Base-by-base conservation (phyloP, 108 stramenopile genomes). In the Nitzschia sp. region DNA sequence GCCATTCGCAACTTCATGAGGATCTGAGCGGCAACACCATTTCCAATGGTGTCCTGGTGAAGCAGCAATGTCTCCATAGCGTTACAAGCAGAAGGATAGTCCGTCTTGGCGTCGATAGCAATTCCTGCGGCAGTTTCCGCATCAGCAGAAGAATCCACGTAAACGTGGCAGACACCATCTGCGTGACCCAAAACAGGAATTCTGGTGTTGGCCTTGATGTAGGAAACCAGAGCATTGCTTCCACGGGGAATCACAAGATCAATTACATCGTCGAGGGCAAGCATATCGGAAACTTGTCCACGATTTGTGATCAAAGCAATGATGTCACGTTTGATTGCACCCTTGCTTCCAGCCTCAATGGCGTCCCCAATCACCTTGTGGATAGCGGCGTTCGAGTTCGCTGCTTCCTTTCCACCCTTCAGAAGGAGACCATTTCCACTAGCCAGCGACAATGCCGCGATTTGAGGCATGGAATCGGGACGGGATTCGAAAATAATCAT, bases 191-290 rank as follows among this genome's bases (percentile, higher is more conserved):
- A 78, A 11, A 99, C 98, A 8, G 98, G 98, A 58, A 99, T 98
- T 8, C 80, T 77, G n/a, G 96, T 98, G 70, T 92, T 84, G 25
- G 84, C 77, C 72, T 97, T 91, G 71, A 98, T 93, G 76, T 91
- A 89, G 2, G 80, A 83, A 10, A 98, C 96, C 12, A 98, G 78
- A 3, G 74, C 83, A 70, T 95, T 95, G 65, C 89, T 83, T 20
- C 98, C 98, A 22, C 98, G 88, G 43, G 98, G 98, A 75, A 99
- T 98, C 57, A 98, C 97, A 55, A 99, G 92, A 69, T 99, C 98
- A 61, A 99, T 97, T 39, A 95, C 88, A 65, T 89, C 85, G 41
- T 95, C 94, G 14, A 95, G 77, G 44, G 78, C 78, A 41, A 94
- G 75, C 80, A 94, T 83, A 65, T 90, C 87, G 15, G 92, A 81